Percentiles rank a stretch among this genome's conserved stretches.
Evolutionary conservation across 257 asterid genomes (phyloP).

Genomic region (Scutellaria minor): DNA sequence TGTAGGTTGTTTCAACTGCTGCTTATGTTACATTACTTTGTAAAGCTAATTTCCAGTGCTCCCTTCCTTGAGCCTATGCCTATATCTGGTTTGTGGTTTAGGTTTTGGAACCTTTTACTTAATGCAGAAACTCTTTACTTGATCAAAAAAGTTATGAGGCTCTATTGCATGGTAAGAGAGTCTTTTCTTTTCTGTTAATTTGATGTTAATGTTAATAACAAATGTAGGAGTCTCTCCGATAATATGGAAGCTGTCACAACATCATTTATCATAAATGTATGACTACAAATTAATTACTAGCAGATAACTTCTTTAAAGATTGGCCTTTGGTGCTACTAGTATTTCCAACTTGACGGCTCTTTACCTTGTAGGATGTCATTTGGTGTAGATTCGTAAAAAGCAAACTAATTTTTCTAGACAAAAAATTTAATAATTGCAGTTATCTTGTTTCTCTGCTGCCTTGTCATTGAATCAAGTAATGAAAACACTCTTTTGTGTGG

Average conservation of each 20-base stretch:
- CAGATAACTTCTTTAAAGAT: conserved; percentile 1
- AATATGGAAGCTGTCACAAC: neutral
- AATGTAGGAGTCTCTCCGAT: conserved; percentile 11
- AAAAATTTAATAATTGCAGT: neutral
- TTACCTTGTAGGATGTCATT: neutral
- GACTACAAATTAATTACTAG: neutral
- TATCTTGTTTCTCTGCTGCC: neutral
- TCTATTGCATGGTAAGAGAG: neutral
- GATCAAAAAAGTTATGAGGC: neutral
- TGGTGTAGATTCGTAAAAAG: neutral
- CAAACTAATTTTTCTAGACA: neutral
- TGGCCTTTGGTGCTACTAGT: neutral
- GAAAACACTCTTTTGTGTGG: neutral
- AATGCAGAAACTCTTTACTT: neutral
- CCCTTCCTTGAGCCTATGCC: neutral
- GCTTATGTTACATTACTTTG: neutral
- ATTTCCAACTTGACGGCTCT: neutral
- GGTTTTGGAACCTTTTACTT: conserved; percentile 7
- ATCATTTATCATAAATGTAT: neutral
- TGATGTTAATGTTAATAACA: neutral
- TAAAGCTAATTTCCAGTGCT: neutral
- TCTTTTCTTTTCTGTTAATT: conserved; percentile 4
- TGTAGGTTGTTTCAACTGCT: neutral
- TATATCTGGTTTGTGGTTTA: neutral
- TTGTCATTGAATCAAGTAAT: neutral